phyloP scores from a whole-genome alignment of 2,329 filamentous ascomycete species.

The Aspergillus tanneri region DNA sequence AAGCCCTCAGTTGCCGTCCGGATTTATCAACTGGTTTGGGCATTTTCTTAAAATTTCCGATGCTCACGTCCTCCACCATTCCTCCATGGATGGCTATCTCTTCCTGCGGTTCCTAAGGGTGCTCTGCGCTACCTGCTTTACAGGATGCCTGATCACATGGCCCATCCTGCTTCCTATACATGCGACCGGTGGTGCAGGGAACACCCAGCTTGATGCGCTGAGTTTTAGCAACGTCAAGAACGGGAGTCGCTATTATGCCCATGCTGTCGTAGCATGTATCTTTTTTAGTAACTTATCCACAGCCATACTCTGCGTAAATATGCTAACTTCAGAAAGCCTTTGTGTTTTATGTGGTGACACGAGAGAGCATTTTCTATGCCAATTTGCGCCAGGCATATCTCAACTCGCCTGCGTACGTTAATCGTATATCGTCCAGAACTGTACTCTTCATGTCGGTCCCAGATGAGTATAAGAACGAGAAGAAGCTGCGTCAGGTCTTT shows the following conservation, averaged over 20 bases:
- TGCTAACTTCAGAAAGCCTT: constrained; percentile 53
- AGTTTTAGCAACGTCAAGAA: constrained; percentile 73
- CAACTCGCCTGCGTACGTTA: constrained; percentile 76
- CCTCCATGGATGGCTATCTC: constrained; percentile 87
- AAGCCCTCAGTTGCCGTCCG: constrained; percentile 48
- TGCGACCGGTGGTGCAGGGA: constrained; percentile 70
- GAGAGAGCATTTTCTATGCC: constrained; percentile 87
- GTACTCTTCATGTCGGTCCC: constrained; percentile 87
- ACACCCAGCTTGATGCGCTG: constrained; percentile 70
- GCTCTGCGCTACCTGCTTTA: constrained; percentile 72
- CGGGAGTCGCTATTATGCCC: constrained; percentile 71
- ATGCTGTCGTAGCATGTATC: constrained; percentile 71
- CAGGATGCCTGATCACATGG: constrained; percentile 81
- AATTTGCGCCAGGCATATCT: constrained; percentile 89
- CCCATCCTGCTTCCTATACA: constrained; percentile 87
- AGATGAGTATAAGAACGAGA: constrained; percentile 70
- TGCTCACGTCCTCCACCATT: constrained; percentile 80
- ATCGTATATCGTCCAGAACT: constrained; percentile 82
- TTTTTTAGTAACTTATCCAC: constrained; percentile 61
- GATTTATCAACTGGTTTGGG: constrained; percentile 56
- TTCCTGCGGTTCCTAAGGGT: constrained; percentile 86
- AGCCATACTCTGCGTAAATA: neutral
- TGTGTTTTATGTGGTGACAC: constrained; percentile 79
- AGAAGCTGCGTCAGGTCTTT: constrained; percentile 73
- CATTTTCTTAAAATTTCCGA: constrained; percentile 61